These are phyloP conservation scores for Starmera pachycereana DNA, from an alignment of 805 yeast species.

Conservation along the genomic window DNA sequence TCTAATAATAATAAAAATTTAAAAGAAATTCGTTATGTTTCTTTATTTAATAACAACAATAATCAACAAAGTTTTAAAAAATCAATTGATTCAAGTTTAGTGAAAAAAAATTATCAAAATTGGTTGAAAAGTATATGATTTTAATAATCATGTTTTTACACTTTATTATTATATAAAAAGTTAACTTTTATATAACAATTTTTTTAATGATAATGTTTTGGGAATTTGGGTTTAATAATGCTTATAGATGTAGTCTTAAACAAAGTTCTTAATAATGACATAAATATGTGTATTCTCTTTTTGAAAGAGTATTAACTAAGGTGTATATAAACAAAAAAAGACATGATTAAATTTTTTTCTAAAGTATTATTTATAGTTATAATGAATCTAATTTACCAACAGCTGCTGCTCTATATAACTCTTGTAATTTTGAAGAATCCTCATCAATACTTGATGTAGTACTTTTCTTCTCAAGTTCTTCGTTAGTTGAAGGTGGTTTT, in stretches of 20 bases:
- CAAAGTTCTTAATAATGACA: background rate
- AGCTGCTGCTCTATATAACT: slow-evolving; percentile 19
- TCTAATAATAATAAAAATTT: too few species aligned
- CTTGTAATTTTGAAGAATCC: slow-evolving; percentile 12
- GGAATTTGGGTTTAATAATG: too few species aligned
- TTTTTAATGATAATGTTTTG: background rate
- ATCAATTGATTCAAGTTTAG: background rate
- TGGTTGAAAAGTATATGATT: slow-evolving; percentile 8
- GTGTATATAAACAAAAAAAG: background rate
- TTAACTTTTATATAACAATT: background rate
- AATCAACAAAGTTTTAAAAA: slow-evolving; percentile 13
- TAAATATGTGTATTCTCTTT: background rate
- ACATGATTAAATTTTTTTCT: too few species aligned
- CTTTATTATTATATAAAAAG: background rate
- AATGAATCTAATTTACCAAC: slow-evolving; percentile 16
- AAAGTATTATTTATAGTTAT: slow-evolving; percentile 2
- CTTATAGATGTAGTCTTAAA: too few species aligned
- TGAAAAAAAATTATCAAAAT: slow-evolving; percentile 18
- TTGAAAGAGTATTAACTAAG: background rate
- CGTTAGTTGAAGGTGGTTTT: slow-evolving; percentile 4
- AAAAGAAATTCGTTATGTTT: background rate
- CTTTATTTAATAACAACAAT: slow-evolving; percentile 1
- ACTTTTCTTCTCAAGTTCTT: background rate
- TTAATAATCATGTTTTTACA: background rate
- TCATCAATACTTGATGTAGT: background rate